These are phyloP conservation scores for Dissophora ornata DNA, from an alignment of 192 early-diverging fungal species.

Conservation along the genomic window DNA sequence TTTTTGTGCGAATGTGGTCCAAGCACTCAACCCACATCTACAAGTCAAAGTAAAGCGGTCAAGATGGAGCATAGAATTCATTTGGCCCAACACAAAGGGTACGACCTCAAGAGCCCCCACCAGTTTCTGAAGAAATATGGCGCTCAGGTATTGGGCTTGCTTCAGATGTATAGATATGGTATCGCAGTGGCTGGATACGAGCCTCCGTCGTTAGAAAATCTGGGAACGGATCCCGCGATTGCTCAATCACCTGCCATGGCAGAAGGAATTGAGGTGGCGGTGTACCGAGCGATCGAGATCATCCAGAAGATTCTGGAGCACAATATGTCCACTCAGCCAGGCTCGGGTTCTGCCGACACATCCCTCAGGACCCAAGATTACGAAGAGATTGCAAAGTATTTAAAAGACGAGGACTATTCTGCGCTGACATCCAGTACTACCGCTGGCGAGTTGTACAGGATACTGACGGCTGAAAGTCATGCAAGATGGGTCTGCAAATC, in stretches of 20 bases:
- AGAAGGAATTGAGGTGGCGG: slow-evolving; percentile 1
- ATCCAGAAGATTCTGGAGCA: neutral
- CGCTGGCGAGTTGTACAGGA: neutral
- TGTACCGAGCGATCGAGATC: slow-evolving; percentile 1
- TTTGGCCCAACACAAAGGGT: neutral
- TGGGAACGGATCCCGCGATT: neutral
- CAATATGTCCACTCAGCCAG: neutral
- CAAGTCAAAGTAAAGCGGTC: neutral
- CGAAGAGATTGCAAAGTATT: neutral
- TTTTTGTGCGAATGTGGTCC: slow-evolving; percentile 6
- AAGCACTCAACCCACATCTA: neutral
- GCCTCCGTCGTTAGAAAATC: neutral
- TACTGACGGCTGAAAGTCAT: neutral
- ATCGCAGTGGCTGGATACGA: neutral
- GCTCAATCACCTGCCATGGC: neutral
- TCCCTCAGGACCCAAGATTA: neutral
- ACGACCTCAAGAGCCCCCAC: neutral
- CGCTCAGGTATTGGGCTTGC: neutral
- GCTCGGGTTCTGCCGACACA: neutral
- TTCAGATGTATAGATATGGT: slow-evolving; percentile 15
- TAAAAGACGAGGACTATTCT: neutral
- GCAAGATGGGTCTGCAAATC: neutral
- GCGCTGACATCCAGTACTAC: too few relatives aligned
- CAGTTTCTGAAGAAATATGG: neutral
- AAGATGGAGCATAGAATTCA: slow-evolving; percentile 8